phyloP scores from a whole-genome alignment of 192 early-diverging fungal genomes.

The Coemansia sp. region DNA sequence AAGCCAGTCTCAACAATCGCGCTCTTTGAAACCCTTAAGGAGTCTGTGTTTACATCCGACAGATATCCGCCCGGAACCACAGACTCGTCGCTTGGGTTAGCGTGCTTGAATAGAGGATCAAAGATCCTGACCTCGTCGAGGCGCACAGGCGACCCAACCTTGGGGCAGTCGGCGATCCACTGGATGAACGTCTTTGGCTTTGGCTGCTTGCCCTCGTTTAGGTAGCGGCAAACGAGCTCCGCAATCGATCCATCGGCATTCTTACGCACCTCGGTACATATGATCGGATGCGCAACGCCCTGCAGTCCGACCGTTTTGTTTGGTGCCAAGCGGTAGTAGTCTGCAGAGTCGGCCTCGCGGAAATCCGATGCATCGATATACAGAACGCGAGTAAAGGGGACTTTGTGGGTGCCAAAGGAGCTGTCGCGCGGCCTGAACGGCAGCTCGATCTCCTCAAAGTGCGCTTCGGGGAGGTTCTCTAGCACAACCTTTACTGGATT shows the following conservation, averaged over 20 bases:
- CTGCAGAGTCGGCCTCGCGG: constrained; percentile 76
- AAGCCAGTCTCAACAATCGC: constrained; percentile 86
- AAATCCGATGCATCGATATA: constrained; percentile 79
- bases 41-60: constrained; percentile 81
- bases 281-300: constrained; percentile 84
- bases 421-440: constrained; percentile 89
- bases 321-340: constrained; percentile 92
- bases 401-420: constrained; percentile 77
- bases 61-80: constrained; percentile 88
- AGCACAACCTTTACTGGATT: constrained; percentile 88
- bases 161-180: constrained; percentile 89
- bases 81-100: constrained; percentile 77
- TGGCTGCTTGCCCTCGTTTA: constrained; percentile 61
- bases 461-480: constrained; percentile 83
- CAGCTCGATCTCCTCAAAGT: constrained; percentile 76
- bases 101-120: constrained; percentile 84
- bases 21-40: constrained; percentile 64
- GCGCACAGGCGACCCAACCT: constrained; percentile 78
- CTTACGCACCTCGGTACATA: constrained; percentile 74
- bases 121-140: constrained; percentile 84
- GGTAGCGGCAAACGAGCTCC: constrained; percentile 80
- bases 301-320: constrained; percentile 95
- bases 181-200: constrained; percentile 99
- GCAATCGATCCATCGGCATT: constrained; percentile 77
- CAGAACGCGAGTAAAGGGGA: constrained; percentile 89